Base-by-base conservation (phyloP, 257 asterid species). In the Anisodus acutangulus region DNA sequence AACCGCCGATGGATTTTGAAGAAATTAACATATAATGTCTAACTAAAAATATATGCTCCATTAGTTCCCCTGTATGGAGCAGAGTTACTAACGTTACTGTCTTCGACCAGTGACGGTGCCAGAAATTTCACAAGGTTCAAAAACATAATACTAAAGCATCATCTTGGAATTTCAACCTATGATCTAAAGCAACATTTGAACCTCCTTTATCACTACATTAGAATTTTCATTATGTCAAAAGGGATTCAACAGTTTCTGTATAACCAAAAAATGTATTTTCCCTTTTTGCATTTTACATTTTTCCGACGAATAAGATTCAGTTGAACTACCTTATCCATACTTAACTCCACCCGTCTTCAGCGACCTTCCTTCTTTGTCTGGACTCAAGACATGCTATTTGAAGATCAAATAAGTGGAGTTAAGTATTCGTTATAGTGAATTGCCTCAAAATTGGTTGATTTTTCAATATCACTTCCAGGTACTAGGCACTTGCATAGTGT, bases 401-500 rank as follows among this genome's bases (percentile, higher is more conserved):
- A 54, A 54, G 6, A 17, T 54, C 59, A 54, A 54, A 54, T 0
- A 54, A 54, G 59, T 54, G 6, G 6, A 54, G 59, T 54, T 3
- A 11, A 5, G 17, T 11, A 12, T 54, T 54, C 6, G 2, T 54
- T 54, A 12, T 54, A 54, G 17, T 54, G 59, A 54, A 54, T 11
- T 54, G 59, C 59, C 59, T 11, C 59, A 11, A 54, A 54, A 54
- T 9, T 57, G 62, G 16, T 16, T 16, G 11, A 54, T 17, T 54
- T 57, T 54, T 58, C 22, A 15, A 58, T n/a, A 80, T 67, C 11
- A 51, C 15, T 67, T 67, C 4, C 79, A 51, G 80, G 80, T 60
- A 16, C n/a, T 22, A 66, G 58, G 17, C 5, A 71, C 41, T 67
- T 49, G 84, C 37, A 69, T 64, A 63, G 84, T 8, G 63, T 59